Evolutionary conservation across 805 yeast species (phyloP), one percentile per base, ranked within the genome.

Genomic region (Myxozyma geophila): DNA sequence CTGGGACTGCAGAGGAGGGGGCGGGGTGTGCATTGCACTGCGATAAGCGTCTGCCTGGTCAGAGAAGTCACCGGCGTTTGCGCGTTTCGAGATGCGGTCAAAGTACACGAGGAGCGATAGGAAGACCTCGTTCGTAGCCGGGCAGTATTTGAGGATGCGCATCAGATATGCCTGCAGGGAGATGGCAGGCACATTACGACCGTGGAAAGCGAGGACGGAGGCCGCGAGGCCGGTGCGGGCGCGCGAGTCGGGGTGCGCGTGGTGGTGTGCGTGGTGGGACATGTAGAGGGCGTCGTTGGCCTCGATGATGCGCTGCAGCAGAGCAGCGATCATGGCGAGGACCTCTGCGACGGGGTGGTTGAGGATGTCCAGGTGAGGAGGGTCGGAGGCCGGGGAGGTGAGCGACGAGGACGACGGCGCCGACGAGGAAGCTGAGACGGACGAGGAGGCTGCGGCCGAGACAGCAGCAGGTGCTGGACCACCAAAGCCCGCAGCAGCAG

Each of bases 41-140:
- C 47, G 37, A 35, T 21, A 41, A 10, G 36, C n/a, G 51, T 58
- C 61, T 10, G 23, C 33, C 12, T 2, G 10, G 13, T n/a, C 37
- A 13, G 55, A 39, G 46, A 54, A 59, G 28, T 59, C 63, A n/a
- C 50, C 51, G 4, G 71, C 59, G 67, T 89, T 88, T 49, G 95
- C 91, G 66, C 90, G 82, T 72, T 90, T 90, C 19, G 96, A 95
- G 51, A 93, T 91, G 67, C 98, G 80, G 77, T 95, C 99, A 78
- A 95, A 92, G 75, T 95, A 95, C 37, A 95, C 98, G 71, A 95
- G 80, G 41, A 95, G 78, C 44, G 97, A 87, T 54, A 95, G 78
- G 75, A 92, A 95, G 40, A 95, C 98, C 74, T 95, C 98, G 76
- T 93, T 93, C 1, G 99, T 92, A n/a, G 95, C 95, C 0, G 99